Evolutionary conservation across 495 filamentous ascomycete genomes (phyloP), one percentile per base, ranked within the genome.

Genomic region (Tricharina praecox): DNA sequence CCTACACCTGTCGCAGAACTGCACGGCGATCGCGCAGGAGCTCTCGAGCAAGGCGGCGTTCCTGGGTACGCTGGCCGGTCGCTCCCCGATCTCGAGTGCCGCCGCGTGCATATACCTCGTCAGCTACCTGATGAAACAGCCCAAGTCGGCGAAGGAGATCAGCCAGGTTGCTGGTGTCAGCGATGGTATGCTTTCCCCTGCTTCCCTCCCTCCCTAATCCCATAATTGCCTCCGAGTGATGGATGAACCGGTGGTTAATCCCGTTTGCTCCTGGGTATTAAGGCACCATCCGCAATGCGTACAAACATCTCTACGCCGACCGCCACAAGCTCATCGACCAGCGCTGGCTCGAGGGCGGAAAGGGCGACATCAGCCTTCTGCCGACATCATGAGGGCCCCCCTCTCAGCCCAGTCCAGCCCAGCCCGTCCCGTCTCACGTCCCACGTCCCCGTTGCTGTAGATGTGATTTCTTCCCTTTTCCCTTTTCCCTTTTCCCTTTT

Each of bases 51-150:
- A 75, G 50, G 80, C 86, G 42, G 76, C 76, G 1, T 71, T 71
- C 15, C 72, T 78, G 45, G 82, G 80, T 34, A 76, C 82, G 23
- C 71, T 96, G 34, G 88, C 87, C 24, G 90, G 90, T 48, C 84
- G 90, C 44, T 96, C 90, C 33, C 90, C 90, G 5, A 74, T 96
- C 28, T 95, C 90, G 4, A 81, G 87, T 39, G 90, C 90, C 2
- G 88, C 85, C 15, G 86, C 88, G 33, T 93, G 84, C 62, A 95
- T 97, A 63, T 96, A 90, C 68, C 87, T 94, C 76, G 78, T 84
- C 5, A 84, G 82, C 0, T 73, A 85, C 58, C 68, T 95, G 18
- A 78, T 87, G 72, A 82, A 79, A 38, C 70, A 83, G 32, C 64
- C 73, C n/a, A 81, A 80, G 60, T 70, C 73, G 4, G 77, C 87